These are phyloP conservation scores for Mucor lusitanicus DNA, from an alignment of 371 early-diverging fungal species.

Conservation along the genomic window DNA sequence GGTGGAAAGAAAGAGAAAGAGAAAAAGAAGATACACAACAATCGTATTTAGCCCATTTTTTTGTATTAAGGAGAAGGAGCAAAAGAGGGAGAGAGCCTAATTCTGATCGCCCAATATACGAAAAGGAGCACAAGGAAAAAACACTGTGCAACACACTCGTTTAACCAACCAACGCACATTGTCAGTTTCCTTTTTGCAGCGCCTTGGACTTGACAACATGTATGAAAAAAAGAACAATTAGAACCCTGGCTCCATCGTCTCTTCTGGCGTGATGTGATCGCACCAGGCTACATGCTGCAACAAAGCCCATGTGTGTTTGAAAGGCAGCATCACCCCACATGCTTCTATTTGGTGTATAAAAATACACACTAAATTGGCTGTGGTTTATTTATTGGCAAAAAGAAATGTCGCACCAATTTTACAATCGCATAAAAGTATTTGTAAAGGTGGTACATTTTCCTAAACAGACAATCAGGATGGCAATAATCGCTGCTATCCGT, in stretches of 20 bases:
- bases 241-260: not conserved
- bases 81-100: not conserved
- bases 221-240: not conserved
- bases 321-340: not conserved
- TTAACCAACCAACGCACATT: slow-evolving; percentile 1
- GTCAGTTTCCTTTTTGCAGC: not conserved
- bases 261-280: not conserved
- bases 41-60: not conserved
- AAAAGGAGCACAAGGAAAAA: slow-evolving; percentile 1
- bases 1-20: not conserved
- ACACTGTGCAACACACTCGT: not conserved
- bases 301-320: not conserved
- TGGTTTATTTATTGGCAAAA: not conserved
- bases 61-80: not conserved
- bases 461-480: too few species aligned
- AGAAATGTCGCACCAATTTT: not conserved
- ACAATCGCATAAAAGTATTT: not conserved
- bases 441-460: not conserved
- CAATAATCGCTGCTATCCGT: too few species aligned
- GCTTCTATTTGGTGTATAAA: not conserved
- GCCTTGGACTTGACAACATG: not conserved
- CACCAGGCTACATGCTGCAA: not conserved
- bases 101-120: slow-evolving; percentile 2
- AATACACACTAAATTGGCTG: not conserved
- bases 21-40: not conserved